Conservation (phyloP, 176 grass and related monocot genomes). For the Phyllostachys edulis region DNA sequence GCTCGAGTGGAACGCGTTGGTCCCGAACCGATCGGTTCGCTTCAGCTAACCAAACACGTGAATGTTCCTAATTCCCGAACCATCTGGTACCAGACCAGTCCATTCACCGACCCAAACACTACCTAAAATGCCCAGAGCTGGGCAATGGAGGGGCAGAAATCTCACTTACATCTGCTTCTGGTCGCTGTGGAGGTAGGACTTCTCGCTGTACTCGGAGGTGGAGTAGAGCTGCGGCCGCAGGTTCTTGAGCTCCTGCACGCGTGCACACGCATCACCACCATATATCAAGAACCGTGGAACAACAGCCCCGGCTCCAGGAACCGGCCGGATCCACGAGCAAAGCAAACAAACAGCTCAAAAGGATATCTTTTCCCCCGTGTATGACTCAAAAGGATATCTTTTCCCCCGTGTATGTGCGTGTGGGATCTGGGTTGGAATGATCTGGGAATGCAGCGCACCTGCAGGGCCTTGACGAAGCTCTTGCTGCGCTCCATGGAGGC, state of each 20-base stretch:
- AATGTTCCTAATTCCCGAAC: no score
- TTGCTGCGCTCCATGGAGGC: conserved; percentile 96
- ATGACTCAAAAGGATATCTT: neutral
- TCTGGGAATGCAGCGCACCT: conserved; percentile 45
- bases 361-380: neutral
- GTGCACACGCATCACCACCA: neutral
- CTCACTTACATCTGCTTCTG: conserved; percentile 81
- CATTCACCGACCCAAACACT: no score
- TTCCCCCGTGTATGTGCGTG: neutral
- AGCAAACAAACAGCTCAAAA: neutral
- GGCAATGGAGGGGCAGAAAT: neutral
- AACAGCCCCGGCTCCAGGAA: conserved; percentile 1
- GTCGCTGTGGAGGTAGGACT: conserved; percentile 79
- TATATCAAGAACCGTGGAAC: neutral
- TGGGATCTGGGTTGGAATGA: conserved; percentile 23
- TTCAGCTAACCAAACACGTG: no score
- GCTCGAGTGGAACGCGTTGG: no score
- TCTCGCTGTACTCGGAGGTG: conserved; percentile 96
- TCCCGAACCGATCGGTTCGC: no score
- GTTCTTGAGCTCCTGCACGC: conserved; percentile 90
- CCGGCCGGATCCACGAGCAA: neutral
- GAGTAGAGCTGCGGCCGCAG: conserved; percentile 94
- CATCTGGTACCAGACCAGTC: no score
- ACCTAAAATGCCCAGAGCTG: neutral
- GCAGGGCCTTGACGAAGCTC: conserved; percentile 92